Evolutionary conservation across 2,329 filamentous ascomycete species (phyloP), one percentile per base, ranked within the genome.

Genomic region (Aureobasidium uvarum): DNA sequence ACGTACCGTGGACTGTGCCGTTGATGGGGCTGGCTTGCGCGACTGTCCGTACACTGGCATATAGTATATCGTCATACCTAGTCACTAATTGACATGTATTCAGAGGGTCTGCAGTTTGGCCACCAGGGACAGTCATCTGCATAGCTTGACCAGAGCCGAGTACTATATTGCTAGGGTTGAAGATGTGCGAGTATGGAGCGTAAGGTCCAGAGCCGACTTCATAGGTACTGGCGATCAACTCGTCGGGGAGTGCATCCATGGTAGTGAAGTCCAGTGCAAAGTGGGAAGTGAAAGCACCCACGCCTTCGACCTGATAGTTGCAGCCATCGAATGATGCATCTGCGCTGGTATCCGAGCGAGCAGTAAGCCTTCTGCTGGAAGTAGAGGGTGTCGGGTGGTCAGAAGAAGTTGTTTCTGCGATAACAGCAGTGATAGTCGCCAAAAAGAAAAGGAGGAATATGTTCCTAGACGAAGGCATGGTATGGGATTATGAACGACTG

Each of bases 11-110:
- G 74, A 90, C 92, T 1, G 90, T 93, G 23, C 89, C 89, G 1
- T 80, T 77, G 7, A 84, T 78, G 46, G 77, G 76, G 0, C 87
- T 86, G 63, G 88, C 74, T 75, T 86, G 89, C 78, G 92, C 87
- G 38, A 84, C 84, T 1, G 86, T 84, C n/a, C 89, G 80, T 70
- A 88, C 92, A 25, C 84, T 88, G 3, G 90, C 90, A 72, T 86
- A 89, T 18, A 85, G 77, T 70, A 91, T 79, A 71, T 93, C 87
- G 13, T 80, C 74, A 33, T 86, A 80, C 5, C 77, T 74, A 2
- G 86, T 85, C 56, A 86, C 85, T 43, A 92, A 73, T 75, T 93
- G 89, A 1, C 88, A 85, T 16, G 66, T 62, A 14, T 62, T 41
- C 7, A 68, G 56, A 16, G 65, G 58, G 23, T 52, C 48, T 39